These are phyloP conservation scores for Nannochloropsis salina DNA, from an alignment of 108 stramenopile species.

Conservation along the genomic window DNA sequence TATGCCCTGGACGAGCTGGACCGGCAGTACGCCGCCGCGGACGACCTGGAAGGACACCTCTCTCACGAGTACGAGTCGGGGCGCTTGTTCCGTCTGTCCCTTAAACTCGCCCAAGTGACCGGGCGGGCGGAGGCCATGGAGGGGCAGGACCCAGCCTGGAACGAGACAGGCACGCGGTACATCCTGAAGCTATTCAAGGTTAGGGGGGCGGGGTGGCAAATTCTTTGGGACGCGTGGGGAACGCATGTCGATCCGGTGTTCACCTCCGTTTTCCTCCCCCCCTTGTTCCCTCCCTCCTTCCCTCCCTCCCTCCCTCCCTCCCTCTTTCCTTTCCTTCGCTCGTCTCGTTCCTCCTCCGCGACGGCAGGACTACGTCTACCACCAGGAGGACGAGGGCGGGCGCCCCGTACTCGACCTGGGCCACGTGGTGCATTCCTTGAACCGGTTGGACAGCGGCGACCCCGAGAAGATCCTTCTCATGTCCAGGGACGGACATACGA, in stretches of 20 bases:
- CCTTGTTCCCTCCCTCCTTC: background rate
- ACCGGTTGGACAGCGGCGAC: conserved; percentile 80
- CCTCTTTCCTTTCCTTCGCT: background rate
- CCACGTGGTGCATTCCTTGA: conserved; percentile 73
- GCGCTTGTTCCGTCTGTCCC: conserved; percentile 66
- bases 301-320: background rate
- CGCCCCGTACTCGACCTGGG: conserved; percentile 85
- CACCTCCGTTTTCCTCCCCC: background rate
- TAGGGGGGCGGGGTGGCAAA: background rate
- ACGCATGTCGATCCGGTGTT: background rate
- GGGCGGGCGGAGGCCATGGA: conserved; percentile 83
- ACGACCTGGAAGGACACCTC: conserved; percentile 48
- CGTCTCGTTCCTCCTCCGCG: background rate
- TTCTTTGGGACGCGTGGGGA: background rate
- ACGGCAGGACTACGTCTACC: conserved; percentile 59
- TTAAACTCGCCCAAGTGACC: conserved; percentile 79
- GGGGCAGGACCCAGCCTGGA: conserved; percentile 67
- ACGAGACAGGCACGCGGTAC: conserved; percentile 70
- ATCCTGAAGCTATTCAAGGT: conserved; percentile 70
- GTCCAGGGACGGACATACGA: conserved; percentile 73
- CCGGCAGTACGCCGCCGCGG: background rate
- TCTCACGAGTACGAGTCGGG: conserved; percentile 75
- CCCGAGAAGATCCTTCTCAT: conserved; percentile 75
- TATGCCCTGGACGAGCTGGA: background rate
- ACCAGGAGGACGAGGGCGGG: conserved; percentile 78